phyloP scores from a whole-genome alignment of 208 protist genomes.

The Crithidia bombi region DNA sequence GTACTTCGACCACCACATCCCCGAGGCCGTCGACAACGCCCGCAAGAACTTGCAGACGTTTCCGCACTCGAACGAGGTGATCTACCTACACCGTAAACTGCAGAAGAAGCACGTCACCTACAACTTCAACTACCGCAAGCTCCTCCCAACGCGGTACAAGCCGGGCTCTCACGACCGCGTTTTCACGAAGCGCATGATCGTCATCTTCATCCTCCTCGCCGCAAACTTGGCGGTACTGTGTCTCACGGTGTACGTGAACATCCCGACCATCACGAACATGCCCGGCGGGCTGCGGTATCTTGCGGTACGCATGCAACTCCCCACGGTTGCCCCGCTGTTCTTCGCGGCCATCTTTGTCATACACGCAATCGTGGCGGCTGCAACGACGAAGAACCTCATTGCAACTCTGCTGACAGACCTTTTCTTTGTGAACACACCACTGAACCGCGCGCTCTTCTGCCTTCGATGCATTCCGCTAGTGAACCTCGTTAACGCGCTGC shows the following conservation, averaged over 20 bases:
- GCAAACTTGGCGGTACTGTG: conserved; percentile 47
- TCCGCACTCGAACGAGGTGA: conserved; percentile 58
- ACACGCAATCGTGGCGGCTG: conserved; percentile 53
- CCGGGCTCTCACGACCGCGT: conserved; percentile 39
- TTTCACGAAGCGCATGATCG: conserved; percentile 61
- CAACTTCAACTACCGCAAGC: conserved; percentile 70
- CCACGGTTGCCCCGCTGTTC: conserved; percentile 51
- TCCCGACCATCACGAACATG: conserved; percentile 17
- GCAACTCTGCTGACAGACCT: conserved; percentile 59
- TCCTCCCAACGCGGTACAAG: conserved; percentile 61
- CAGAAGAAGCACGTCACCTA: conserved; percentile 55
- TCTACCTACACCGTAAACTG: conserved; percentile 45
- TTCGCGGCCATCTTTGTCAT: conserved; percentile 63
- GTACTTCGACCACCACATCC: conserved; percentile 67
- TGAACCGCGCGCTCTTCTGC: conserved; percentile 76
- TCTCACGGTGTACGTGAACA: conserved; percentile 57
- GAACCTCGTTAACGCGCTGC: conserved; percentile 75
- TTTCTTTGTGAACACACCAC: conserved; percentile 54
- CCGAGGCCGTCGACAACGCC: conserved; percentile 69
- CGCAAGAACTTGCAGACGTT: conserved; percentile 75
- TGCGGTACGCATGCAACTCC: conserved; percentile 59
- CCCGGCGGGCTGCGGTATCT: conserved; percentile 30
- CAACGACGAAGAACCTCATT: conserved; percentile 54
- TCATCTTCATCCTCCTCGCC: conserved; percentile 50
- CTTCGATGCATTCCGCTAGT: conserved; percentile 72